phyloP scores from a whole-genome alignment of 1,284 basidiomycete genomes.

The Moesziomyces globuligerus region DNA sequence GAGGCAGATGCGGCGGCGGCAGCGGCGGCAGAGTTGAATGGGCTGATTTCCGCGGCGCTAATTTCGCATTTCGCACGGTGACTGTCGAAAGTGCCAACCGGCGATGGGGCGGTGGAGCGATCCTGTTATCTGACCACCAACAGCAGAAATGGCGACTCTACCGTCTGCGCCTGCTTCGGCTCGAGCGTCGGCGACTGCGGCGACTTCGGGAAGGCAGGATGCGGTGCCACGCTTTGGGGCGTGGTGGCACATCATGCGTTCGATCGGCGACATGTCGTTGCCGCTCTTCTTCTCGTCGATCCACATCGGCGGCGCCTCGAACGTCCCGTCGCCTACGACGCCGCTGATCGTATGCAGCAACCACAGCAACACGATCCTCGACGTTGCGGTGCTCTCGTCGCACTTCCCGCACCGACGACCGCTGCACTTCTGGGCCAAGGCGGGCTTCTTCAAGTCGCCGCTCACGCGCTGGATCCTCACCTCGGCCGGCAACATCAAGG shows the following conservation, averaged over 20 bases:
- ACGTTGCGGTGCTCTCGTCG: slow-evolving; percentile 68
- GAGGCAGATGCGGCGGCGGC: no score
- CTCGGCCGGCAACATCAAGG: slow-evolving; percentile 92
- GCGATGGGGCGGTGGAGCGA: no score
- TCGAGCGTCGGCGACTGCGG: slow-evolving; percentile 12
- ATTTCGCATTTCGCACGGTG: no score
- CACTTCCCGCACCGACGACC: slow-evolving; percentile 81
- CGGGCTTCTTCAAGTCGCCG: slow-evolving; percentile 75
- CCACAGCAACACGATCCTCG: slow-evolving; percentile 71
- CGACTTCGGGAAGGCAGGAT: slow-evolving; percentile 1
- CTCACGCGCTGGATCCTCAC: slow-evolving; percentile 78
- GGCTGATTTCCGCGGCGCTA: no score
- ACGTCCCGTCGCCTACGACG: slow-evolving; percentile 28
- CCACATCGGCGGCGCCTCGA: slow-evolving; percentile 16
- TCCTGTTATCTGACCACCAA: no score
- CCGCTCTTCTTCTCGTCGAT: slow-evolving; percentile 51
- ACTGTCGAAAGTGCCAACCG: no score
- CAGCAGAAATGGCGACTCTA: no score
- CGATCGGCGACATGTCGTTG: slow-evolving; percentile 48
- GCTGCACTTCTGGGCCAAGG: slow-evolving; percentile 92
- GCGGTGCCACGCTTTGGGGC: slow-evolving; percentile 37
- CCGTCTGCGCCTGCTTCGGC: neutral
- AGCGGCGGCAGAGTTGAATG: no score
- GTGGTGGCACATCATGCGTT: slow-evolving; percentile 58
- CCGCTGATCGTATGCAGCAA: slow-evolving; percentile 51